These are phyloP conservation scores for Sarocladiaceae sp. DNA, from an alignment of 2,329 filamentous ascomycete genomes.

Conservation along the genomic window DNA sequence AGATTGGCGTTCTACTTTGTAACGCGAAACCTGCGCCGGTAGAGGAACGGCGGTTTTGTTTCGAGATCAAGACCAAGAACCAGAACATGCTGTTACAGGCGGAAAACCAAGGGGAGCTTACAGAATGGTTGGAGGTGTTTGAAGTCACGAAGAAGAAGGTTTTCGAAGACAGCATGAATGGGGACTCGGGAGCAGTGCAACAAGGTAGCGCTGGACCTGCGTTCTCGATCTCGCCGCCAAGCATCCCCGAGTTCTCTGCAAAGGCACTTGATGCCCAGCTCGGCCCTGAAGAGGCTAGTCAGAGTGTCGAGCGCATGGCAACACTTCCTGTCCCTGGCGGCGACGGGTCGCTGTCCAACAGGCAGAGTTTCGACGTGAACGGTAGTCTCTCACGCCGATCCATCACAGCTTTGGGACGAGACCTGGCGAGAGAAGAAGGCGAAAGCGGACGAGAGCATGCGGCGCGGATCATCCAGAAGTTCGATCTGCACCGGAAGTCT, in stretches of 20 bases:
- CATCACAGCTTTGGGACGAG: conserved; percentile 46
- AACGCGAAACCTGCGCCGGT: conserved; percentile 86
- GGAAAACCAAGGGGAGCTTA: conserved; percentile 88
- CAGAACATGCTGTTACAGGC: conserved; percentile 85
- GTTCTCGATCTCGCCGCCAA: conserved; percentile 87
- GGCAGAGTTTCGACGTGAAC: conserved; percentile 70
- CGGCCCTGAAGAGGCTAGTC: conserved; percentile 41
- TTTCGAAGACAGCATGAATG: conserved; percentile 64
- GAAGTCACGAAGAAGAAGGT: conserved; percentile 92
- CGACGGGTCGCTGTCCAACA: conserved; percentile 49
- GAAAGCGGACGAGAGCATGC: conserved; percentile 78
- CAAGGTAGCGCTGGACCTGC: conserved; percentile 62
- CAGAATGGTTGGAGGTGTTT: conserved; percentile 90
- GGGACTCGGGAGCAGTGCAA: conserved; percentile 26
- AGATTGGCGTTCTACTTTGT: conserved; percentile 91
- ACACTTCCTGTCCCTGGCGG: conserved; percentile 60
- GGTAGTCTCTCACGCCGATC: conserved; percentile 46
- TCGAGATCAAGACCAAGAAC: conserved; percentile 97
- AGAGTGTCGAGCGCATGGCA: conserved; percentile 52
- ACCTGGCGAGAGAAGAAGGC: conserved; percentile 59
- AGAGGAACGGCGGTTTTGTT: conserved; percentile 93
- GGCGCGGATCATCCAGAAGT: conserved; percentile 84
- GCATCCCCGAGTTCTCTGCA: conserved; percentile 85
- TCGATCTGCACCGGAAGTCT: conserved; percentile 82
- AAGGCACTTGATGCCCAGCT: conserved; percentile 66